These are phyloP conservation scores for Arabidopsis suecica DNA, from an alignment of 345 rosid genomes.

Conservation along the genomic window DNA sequence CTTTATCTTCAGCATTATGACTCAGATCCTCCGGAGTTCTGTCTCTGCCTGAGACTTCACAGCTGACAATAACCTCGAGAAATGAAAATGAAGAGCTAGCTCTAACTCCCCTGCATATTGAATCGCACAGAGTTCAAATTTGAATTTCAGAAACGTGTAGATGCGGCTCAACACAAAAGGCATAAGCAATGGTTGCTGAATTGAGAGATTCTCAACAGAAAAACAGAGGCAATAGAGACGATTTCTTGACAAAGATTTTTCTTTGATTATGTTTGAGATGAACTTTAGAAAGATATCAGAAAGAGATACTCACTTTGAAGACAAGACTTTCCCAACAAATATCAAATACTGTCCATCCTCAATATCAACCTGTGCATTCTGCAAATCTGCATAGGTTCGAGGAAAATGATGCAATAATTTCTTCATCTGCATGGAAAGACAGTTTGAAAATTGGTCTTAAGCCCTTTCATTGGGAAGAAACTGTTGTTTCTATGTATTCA, in stretches of 20 bases:
- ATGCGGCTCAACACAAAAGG: conserved; percentile 13
- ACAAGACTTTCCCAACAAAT: conserved; percentile 73
- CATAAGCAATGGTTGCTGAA: conserved; percentile 4
- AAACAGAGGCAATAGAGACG: not conserved
- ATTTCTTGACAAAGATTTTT: not conserved
- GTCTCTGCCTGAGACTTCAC: conserved; percentile 58
- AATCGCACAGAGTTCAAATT: conserved; percentile 18
- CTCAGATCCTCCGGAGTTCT: conserved; percentile 43
- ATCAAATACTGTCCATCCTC: conserved; percentile 90
- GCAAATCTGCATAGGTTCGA: conserved; percentile 89
- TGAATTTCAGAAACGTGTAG: conserved; percentile 8
- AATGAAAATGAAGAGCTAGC: conserved; percentile 71
- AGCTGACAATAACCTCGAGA: conserved; percentile 85
- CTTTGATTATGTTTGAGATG: not conserved
- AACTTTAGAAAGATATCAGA: not conserved
- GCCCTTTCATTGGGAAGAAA: conserved; percentile 26
- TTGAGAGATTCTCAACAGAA: conserved; percentile 3
- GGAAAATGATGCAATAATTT: conserved; percentile 92
- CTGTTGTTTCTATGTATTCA: conserved; percentile 11
- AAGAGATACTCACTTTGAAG: conserved; percentile 71
- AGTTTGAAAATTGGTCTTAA: conserved; percentile 34
- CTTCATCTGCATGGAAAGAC: conserved; percentile 59
- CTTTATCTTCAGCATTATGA: conserved; percentile 36
- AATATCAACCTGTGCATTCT: conserved; percentile 74
- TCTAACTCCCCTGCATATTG: conserved; percentile 72